Evolutionary conservation across 208 protist species (phyloP).

Genomic region (Tetramitus jugosus): DNA sequence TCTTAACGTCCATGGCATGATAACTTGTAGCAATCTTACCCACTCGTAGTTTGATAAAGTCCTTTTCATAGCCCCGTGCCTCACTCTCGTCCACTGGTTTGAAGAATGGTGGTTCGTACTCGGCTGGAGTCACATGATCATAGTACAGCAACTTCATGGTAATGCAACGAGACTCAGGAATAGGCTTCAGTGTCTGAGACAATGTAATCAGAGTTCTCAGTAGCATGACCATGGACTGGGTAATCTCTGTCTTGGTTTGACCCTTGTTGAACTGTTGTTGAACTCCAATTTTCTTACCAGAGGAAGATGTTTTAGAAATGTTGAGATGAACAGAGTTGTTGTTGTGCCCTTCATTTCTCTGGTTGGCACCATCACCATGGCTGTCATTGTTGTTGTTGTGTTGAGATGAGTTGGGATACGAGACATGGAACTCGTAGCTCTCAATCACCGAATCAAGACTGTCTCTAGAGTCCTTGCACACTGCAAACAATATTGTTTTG

Average conservation of each 20-base stretch:
- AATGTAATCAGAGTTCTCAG: slow-evolving; percentile 26
- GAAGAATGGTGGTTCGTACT: slow-evolving; percentile 30
- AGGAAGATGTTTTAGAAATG: too few species aligned
- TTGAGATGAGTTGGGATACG: not conserved
- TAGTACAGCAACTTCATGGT: slow-evolving; percentile 28
- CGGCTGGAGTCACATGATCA: slow-evolving; percentile 21
- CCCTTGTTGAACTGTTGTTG: not conserved
- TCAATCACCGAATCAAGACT: slow-evolving; percentile 23
- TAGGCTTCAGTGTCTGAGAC: slow-evolving; percentile 22
- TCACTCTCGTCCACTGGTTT: slow-evolving; percentile 5
- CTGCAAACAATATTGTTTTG: slow-evolving; percentile 15
- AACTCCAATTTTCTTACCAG: not conserved
- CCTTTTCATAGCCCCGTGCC: not conserved
- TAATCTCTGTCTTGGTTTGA: slow-evolving; percentile 22
- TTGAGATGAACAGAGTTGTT: too few species aligned
- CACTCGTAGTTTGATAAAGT: slow-evolving; percentile 4
- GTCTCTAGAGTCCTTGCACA: slow-evolving; percentile 6
- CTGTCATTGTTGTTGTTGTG: not conserved
- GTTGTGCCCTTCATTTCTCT: too few species aligned
- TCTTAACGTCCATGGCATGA: not conserved
- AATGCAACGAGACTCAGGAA: slow-evolving; percentile 25
- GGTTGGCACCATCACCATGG: too few species aligned
- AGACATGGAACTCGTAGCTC: slow-evolving; percentile 27
- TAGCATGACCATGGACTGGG: slow-evolving; percentile 29
- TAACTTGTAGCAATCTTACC: not conserved